Percentiles rank a stretch among this genome's conserved stretches.
Evolutionary conservation across 1,139 yeast genomes (phyloP).

Genomic region (Pichia kudriavzevii): DNA sequence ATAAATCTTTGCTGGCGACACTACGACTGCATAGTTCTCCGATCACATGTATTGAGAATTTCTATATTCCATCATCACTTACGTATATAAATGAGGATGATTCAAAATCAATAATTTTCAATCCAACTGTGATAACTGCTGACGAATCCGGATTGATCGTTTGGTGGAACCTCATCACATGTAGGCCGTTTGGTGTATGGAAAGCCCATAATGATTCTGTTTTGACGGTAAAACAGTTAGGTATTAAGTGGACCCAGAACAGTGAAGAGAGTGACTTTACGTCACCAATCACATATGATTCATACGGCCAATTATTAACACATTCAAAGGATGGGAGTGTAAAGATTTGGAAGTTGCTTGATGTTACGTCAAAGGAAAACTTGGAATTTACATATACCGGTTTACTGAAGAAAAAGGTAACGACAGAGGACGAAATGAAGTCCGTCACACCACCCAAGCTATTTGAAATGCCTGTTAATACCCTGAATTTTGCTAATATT

Average conservation of each 20-base stretch:
- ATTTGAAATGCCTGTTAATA: conserved; percentile 45
- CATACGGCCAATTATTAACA: conserved; percentile 35
- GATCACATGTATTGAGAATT: conserved; percentile 11
- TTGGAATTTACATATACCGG: conserved; percentile 16
- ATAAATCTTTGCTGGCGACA: conserved; percentile 9
- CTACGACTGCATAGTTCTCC: conserved; percentile 12
- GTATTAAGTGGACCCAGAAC: conserved; percentile 24
- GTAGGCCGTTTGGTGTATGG: conserved; percentile 41
- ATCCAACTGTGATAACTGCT: conserved; percentile 22
- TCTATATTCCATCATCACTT: conserved; percentile 13
- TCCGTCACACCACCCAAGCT: conserved; percentile 10
- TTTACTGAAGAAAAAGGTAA: conserved; percentile 15
- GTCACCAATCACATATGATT: conserved; percentile 10
- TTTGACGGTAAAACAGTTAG: conserved; percentile 36
- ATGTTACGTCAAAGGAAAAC: conserved; percentile 8
- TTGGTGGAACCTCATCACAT: conserved; percentile 43
- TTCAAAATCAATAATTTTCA: conserved; percentile 4
- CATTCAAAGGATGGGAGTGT: conserved; percentile 50
- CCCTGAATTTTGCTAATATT: conserved; percentile 51
- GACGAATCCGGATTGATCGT: conserved; percentile 44
- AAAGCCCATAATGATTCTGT: conserved; percentile 41
- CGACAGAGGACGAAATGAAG: conserved; percentile 2
- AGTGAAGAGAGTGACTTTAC: conserved; percentile 1
- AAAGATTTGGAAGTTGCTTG: conserved; percentile 39
- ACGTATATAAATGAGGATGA: conserved; percentile 1